Evolutionary conservation across 2,329 filamentous ascomycete genomes (phyloP), one percentile per base, ranked within the genome.

Genomic region (Botryotinia convoluta): DNA sequence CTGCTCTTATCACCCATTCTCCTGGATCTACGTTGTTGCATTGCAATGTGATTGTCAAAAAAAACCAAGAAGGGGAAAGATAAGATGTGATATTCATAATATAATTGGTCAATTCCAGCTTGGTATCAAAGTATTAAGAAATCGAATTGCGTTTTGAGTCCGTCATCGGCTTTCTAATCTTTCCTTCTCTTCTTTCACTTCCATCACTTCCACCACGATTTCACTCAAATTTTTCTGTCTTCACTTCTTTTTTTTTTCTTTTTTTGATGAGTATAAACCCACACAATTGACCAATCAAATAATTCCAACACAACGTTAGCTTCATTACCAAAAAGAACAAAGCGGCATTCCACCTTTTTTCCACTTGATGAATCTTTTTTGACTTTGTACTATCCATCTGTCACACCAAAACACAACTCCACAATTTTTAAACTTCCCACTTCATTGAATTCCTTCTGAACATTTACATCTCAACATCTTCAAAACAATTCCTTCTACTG

Each of bases 261-360:
- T 37, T 48, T 45, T 32, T n/a, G 44, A 22, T 65, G 63, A 65
- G 48, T n/a, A n/a, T 3, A 54, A 54, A 54, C 63, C 29, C 7
- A 20, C 14, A 20, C 14, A 22, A 32, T 72, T 59, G 45, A 72
- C 70, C 70, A 68, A 72, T 72, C 37, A 72, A 2, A 48, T 45
- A 0, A 16, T 37, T 64, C 18, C 12, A 65, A 65, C 2, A 54
- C 7, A 54, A n/a, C 16, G 16, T 64, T 29, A 71, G 16, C 54
- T 12, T 37, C 22, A 51, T 12, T 2, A 2, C 51, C 37, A 4
- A 10, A 42, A 35, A 22, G 44, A 54, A 65, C 59, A 71, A 64
- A 71, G 69, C 70, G 61, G 62, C 63, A 68, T 26, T 72, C 62
- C 37, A 68, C 70, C 37, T n/a, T 67, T 71, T 71, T 59, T 45